Evolutionary conservation across 306 rosid species (phyloP).

Genomic region (Ceratonia siliqua): DNA sequence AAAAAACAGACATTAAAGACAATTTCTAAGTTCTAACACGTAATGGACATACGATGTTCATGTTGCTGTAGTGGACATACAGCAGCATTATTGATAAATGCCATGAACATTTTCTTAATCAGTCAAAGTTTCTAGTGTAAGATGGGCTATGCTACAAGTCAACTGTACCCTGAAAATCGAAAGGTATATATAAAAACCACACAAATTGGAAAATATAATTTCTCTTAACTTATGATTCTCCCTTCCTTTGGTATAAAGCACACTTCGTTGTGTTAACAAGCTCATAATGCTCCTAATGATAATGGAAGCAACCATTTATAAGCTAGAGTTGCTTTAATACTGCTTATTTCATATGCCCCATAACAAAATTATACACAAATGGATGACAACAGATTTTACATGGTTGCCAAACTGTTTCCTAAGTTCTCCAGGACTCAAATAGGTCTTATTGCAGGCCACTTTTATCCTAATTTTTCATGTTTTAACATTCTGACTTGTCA

Average conservation of each 20-base stretch:
- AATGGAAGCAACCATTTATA: neutral
- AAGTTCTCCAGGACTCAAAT: neutral
- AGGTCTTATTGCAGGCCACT: neutral
- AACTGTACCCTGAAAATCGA: neutral
- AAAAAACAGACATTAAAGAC: no score
- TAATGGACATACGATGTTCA: no score
- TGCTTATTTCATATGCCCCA: neutral
- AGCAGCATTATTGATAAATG: neutral
- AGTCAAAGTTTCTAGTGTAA: conserved; percentile 6
- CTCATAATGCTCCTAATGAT: neutral
- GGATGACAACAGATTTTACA: neutral
- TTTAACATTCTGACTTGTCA: neutral
- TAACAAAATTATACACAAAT: no score
- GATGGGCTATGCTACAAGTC: neutral
- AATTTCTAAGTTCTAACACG: neutral
- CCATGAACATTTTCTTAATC: conserved; percentile 16
- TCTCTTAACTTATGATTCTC: neutral
- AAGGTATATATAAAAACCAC: neutral
- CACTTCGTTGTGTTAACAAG: conserved; percentile 15
- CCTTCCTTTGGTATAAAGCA: conserved; percentile 23
- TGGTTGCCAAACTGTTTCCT: neutral
- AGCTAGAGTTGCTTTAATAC: neutral
- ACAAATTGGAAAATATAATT: neutral
- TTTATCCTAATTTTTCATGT: neutral
- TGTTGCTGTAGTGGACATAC: conserved; percentile 24